Evolutionary conservation across 371 early-diverging fungal species (phyloP).

Genomic region (Mortierella sp.): DNA sequence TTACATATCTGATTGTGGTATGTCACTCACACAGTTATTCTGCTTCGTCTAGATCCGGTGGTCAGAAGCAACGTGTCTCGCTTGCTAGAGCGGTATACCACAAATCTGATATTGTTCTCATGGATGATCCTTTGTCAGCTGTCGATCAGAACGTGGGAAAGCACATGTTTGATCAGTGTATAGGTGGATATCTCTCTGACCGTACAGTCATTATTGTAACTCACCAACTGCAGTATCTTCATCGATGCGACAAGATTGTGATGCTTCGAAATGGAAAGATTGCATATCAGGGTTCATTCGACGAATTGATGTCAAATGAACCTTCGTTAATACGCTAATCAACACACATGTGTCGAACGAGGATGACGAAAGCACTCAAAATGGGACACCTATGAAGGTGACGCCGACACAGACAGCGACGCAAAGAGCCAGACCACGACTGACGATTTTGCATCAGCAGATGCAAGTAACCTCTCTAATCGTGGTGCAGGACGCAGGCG

Average conservation of each 20-base stretch:
- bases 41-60: constrained; percentile 55
- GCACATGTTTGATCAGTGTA: constrained; percentile 60
- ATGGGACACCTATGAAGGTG: not conserved
- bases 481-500: constrained; percentile 21
- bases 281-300: constrained; percentile 36
- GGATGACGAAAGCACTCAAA: constrained; percentile 17
- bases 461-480: not conserved
- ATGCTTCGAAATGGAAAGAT: constrained; percentile 61
- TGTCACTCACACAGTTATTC: not conserved
- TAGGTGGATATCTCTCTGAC: constrained; percentile 66
- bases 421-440: not conserved
- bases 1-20: too few species aligned
- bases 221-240: constrained; percentile 62
- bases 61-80: constrained; percentile 71
- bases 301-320: constrained; percentile 55
- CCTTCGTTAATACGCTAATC: constrained; percentile 31
- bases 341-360: constrained; percentile 62
- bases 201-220: constrained; percentile 67
- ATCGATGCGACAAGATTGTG: constrained; percentile 64
- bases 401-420: constrained; percentile 1
- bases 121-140: constrained; percentile 80
- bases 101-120: constrained; percentile 67
- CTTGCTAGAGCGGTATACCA: constrained; percentile 72
- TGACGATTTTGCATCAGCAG: constrained; percentile 4
- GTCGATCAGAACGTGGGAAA: constrained; percentile 71